These are phyloP conservation scores for Alectoria sarmentosa DNA, from an alignment of 495 filamentous ascomycete genomes.

Conservation along the genomic window DNA sequence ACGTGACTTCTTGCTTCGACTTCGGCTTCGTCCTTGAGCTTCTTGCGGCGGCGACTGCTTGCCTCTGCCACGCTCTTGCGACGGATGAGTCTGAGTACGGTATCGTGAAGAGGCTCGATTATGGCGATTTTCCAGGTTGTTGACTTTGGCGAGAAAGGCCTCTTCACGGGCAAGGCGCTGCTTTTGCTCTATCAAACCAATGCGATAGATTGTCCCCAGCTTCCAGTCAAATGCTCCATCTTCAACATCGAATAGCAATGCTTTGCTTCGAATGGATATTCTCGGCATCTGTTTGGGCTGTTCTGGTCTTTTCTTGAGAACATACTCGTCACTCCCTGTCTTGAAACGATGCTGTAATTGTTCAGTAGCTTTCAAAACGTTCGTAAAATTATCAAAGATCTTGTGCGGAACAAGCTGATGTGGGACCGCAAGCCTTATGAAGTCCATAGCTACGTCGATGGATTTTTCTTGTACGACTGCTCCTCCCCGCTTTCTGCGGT, in stretches of 20 bases:
- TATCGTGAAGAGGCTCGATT: conserved; percentile 43
- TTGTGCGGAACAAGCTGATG: conserved; percentile 88
- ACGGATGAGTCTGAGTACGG: conserved; percentile 43
- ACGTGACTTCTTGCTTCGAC: conserved; percentile 35
- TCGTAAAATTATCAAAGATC: conserved; percentile 86
- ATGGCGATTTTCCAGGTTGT: conserved; percentile 66
- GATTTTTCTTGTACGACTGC: conserved; percentile 65
- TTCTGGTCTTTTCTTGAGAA: conserved; percentile 74
- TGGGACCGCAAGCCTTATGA: conserved; percentile 83
- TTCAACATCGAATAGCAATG: conserved; percentile 82
- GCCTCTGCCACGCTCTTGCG: conserved; percentile 45
- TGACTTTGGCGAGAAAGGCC: conserved; percentile 79
- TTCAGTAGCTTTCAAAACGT: conserved; percentile 76
- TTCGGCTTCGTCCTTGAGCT: conserved; percentile 15
- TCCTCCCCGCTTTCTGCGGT: conserved; percentile 56
- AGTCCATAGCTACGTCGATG: conserved; percentile 77
- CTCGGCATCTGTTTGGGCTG: conserved; percentile 79
- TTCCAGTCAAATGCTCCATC: conserved; percentile 98
- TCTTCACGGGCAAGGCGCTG: conserved; percentile 86
- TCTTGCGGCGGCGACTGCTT: conserved; percentile 28
- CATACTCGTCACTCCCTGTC: conserved; percentile 79
- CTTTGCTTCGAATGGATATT: conserved; percentile 72
- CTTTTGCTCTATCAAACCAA: conserved; percentile 78
- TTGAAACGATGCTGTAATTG: conserved; percentile 89
- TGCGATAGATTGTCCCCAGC: conserved; percentile 82